phyloP scores from a whole-genome alignment of 805 yeast genomes.

The Isabelozyma gotoi region DNA sequence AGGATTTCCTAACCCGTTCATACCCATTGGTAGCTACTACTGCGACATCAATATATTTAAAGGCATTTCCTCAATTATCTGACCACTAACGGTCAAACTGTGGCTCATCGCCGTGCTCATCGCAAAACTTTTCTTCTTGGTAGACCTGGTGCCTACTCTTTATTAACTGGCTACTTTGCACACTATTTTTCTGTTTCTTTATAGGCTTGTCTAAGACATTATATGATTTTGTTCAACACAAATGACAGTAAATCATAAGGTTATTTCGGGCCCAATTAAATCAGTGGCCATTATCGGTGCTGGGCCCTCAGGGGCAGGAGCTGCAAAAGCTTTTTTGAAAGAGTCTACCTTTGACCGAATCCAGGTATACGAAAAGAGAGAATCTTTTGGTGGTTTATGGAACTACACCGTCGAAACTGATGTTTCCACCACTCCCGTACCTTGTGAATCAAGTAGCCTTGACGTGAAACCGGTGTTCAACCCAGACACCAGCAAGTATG shows the following conservation, averaged over 20 bases:
- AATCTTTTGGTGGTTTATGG: conserved; percentile 76
- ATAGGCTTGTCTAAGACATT: too few relatives aligned
- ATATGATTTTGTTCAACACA: too few relatives aligned
- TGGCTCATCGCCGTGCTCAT: too few relatives aligned
- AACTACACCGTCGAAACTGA: conserved; percentile 43
- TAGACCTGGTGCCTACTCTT: too few relatives aligned
- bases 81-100: too few relatives aligned
- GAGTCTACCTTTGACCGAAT: conserved; percentile 46
- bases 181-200: too few relatives aligned
- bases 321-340: conserved; percentile 56
- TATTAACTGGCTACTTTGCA: too few relatives aligned
- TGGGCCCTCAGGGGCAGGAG: conserved; percentile 69
- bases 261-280: conserved; percentile 11
- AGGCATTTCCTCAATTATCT: too few relatives aligned
- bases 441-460: conserved; percentile 19
- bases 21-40: too few relatives aligned
- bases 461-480: conserved; percentile 12
- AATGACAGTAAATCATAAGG: neutral
- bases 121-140: too few relatives aligned
- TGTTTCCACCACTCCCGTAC: conserved; percentile 18
- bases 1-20: too few relatives aligned
- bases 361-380: conserved; percentile 56
- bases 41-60: too few relatives aligned
- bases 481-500: conserved; percentile 9
- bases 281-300: conserved; percentile 66